Evolutionary conservation across 345 rosid species (phyloP).

Genomic region (Melaleuca alternifolia): DNA sequence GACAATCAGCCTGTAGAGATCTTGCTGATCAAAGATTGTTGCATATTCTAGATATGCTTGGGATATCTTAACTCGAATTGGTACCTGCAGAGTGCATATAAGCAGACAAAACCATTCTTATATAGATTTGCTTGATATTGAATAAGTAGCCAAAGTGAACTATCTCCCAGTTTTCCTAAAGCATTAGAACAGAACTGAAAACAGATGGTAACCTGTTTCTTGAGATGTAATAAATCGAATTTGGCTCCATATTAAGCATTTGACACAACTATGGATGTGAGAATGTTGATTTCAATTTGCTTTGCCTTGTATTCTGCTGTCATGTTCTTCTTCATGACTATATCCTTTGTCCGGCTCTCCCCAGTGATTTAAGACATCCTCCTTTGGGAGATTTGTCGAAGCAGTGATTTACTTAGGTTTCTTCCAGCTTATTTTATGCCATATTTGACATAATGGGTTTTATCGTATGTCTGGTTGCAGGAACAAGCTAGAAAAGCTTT

Average conservation of each 20-base stretch:
- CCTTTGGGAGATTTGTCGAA: not conserved
- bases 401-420: not conserved
- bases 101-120: not conserved
- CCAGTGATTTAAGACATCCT: not conserved
- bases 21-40: not conserved
- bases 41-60: not conserved
- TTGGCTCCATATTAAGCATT: not conserved
- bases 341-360: not conserved
- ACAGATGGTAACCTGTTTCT: not conserved
- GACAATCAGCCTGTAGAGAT: not conserved
- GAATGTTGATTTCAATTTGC: not conserved
- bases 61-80: not conserved
- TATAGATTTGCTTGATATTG: not conserved
- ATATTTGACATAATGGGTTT: not conserved
- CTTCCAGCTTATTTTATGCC: not conserved
- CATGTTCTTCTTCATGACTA: not conserved
- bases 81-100: not conserved
- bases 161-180: not conserved
- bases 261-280: not conserved
- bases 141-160: not conserved
- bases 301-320: not conserved
- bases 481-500: slow-evolving; percentile 84
- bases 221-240: not conserved
- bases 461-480: slow-evolving; percentile 19
- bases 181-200: not conserved